Evolutionary conservation across 768 basidiomycete species (phyloP).

Genomic region (Trametes elegans): DNA sequence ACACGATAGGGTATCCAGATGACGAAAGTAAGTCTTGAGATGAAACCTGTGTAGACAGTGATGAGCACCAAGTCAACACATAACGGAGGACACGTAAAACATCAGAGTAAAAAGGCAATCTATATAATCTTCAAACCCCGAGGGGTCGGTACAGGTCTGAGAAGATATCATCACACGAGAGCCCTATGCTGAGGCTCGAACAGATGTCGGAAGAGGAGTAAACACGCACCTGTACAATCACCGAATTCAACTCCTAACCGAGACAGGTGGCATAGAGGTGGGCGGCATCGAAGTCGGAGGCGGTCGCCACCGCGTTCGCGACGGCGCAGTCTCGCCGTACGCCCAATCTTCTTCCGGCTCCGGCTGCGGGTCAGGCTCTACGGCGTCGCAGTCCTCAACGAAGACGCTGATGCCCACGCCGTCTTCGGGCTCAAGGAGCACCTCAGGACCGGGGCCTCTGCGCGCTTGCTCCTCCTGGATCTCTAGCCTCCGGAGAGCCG

Average conservation of each 20-base stretch:
- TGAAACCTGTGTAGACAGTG: slow-evolving; percentile 1
- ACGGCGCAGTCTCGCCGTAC: slow-evolving; percentile 49
- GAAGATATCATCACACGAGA: slow-evolving; percentile 58
- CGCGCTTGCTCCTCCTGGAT: slow-evolving; percentile 40
- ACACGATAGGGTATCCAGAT: neutral
- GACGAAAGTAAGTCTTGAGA: neutral
- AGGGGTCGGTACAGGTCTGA: slow-evolving; percentile 76
- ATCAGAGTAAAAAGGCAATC: slow-evolving; percentile 63
- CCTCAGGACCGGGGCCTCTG: slow-evolving; percentile 40
- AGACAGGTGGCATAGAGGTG: slow-evolving; percentile 7
- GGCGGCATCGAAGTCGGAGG: slow-evolving; percentile 25
- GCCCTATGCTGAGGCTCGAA: slow-evolving; percentile 5
- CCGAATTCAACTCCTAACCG: slow-evolving; percentile 12
- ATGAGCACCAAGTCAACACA: slow-evolving; percentile 8
- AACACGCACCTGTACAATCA: slow-evolving; percentile 19
- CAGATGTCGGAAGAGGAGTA: neutral
- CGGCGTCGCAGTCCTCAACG: slow-evolving; percentile 68
- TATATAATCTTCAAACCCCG: slow-evolving; percentile 51
- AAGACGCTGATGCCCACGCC: slow-evolving; percentile 74
- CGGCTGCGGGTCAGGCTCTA: slow-evolving; percentile 29
- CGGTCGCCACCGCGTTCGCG: slow-evolving; percentile 37
- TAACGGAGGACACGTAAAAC: slow-evolving; percentile 12
- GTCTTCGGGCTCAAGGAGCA: slow-evolving; percentile 66
- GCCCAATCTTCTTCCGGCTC: slow-evolving; percentile 49
- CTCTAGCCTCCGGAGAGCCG: slow-evolving; percentile 72